Evolutionary conservation across 2,329 filamentous ascomycete genomes (phyloP).

Genomic region (Colletotrichum simmondsii): DNA sequence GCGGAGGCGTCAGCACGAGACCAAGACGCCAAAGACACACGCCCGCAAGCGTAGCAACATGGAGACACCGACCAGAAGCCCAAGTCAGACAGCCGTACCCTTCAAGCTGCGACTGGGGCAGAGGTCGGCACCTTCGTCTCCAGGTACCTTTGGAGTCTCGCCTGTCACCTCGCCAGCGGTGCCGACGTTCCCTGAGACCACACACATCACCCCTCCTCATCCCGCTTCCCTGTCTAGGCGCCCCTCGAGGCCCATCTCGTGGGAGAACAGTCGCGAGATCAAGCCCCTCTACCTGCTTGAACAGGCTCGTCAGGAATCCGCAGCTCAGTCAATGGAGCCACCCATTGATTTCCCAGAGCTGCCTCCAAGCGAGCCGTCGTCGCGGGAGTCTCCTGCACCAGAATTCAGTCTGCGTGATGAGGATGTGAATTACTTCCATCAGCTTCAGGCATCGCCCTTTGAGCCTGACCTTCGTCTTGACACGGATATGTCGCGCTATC

Average conservation of each 20-base stretch:
- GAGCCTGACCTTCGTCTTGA: conserved; percentile 51
- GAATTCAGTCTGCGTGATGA: conserved; percentile 43
- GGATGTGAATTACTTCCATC: conserved; percentile 38
- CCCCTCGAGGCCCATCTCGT: conserved; percentile 65
- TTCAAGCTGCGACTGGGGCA: conserved; percentile 65
- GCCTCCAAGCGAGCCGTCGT: conserved; percentile 54
- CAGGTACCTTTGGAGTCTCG: conserved; percentile 51
- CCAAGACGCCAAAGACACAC: conserved; percentile 52
- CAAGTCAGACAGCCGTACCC: conserved; percentile 68
- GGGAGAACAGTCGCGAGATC: conserved; percentile 76
- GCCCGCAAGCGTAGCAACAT: conserved; percentile 60
- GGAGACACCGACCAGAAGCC: conserved; percentile 60
- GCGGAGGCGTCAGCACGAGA: conserved; percentile 52
- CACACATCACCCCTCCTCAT: background rate
- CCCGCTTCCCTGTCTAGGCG: conserved; percentile 43
- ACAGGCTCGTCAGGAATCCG: conserved; percentile 56
- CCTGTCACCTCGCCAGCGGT: conserved; percentile 47
- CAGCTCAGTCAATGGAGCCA: conserved; percentile 38
- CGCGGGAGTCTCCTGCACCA: conserved; percentile 47
- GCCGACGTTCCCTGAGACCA: conserved; percentile 44
- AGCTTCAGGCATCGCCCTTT: conserved; percentile 33
- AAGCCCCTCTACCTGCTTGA: conserved; percentile 87
- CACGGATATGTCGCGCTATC: conserved; percentile 47
- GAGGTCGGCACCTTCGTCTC: conserved; percentile 56
- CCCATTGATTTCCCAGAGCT: conserved; percentile 61